A percentile compares a stretch with the other conserved stretches of the same genome.
Conservation (phyloP, 495 filamentous ascomycete species). For the Penicillium steckii region DNA sequence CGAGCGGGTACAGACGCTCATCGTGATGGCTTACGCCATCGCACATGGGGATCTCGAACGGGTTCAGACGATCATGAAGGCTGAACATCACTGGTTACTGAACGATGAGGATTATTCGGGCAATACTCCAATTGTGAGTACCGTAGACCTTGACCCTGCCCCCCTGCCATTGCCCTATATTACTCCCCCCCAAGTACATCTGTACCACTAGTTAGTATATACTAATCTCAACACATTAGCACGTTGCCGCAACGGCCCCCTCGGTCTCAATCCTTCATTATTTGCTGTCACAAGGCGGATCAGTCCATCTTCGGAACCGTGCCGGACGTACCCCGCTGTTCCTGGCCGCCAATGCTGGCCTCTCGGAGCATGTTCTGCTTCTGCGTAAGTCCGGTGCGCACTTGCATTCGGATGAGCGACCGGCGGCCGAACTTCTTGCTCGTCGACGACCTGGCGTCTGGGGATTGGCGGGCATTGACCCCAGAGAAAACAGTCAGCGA, state of each 20-base stretch:
- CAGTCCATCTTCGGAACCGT: conserved; percentile 81
- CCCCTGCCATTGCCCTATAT: no score
- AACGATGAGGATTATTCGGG: conserved; percentile 83
- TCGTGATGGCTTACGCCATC: conserved; percentile 80
- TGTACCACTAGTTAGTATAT: background rate
- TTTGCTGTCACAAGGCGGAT: conserved; percentile 74
- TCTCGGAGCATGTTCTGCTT: conserved; percentile 60
- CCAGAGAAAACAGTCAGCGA: conserved; percentile 34
- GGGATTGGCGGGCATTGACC: conserved; percentile 46
- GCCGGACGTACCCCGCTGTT: conserved; percentile 80
- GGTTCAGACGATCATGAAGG: conserved; percentile 63
- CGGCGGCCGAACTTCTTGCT: conserved; percentile 47
- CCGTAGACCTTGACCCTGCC: no score
- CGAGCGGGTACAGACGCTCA: conserved; percentile 53
- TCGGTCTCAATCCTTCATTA: conserved; percentile 63
- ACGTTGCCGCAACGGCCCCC: conserved; percentile 62
- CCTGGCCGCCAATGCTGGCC: conserved; percentile 64
- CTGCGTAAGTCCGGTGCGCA: conserved; percentile 70
- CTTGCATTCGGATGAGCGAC: conserved; percentile 62
- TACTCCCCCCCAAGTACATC: no score
- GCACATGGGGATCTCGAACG: conserved; percentile 65
- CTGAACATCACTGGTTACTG: conserved; percentile 64
- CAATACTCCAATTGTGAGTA: conserved; percentile 78
- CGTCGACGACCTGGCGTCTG: conserved; percentile 45
- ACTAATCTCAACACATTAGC: conserved; percentile 34